Base-by-base conservation (phyloP, 2,329 filamentous ascomycete species). In the Lasiodiplodia hormozganensis region DNA sequence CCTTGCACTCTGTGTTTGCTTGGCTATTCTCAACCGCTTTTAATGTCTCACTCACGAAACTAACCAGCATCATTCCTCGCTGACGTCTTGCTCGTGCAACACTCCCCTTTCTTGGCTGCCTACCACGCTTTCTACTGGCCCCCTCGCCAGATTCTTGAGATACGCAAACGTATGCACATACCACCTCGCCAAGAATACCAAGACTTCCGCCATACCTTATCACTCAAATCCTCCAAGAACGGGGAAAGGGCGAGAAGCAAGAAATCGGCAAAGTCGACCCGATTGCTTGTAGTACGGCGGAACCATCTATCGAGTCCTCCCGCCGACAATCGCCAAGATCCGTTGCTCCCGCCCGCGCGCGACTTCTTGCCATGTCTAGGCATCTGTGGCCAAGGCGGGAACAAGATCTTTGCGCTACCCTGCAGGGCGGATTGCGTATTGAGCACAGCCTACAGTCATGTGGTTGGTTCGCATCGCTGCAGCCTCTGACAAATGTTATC, bases 141-240 rank as follows among this genome's bases (percentile, higher is more conserved):
- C 36, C 16, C 21, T 3, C 16, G 57, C 18, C 16, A 18, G 7
- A 31, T 10, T 10, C 10, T 56, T 56, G 14, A 5, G n/a, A 7
- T 34, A 28, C 28, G 40, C 8, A 34, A 2, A 49, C 38, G 7
- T n/a, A 36, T 36, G 25, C 23, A 49, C 23, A 62, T 21, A 34
- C 18, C 31, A 38, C 60, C n/a, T 47, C 47, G 60, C 60, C 60
- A 64, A 64, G 60, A 38, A 52, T n/a, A 62, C 60, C 60, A 64
- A 64, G 60, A 38, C 60, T 31, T 62, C 58, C 58, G 57, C 57
- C 38, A n/a, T 23, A 14, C 18, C 58, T 43, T 47, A 31, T 51
- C 40, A 7, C 31, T 31, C 31, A 31, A 14, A 47, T 21, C 43
- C 23, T 23, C 12, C 23, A 18, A 34, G 28, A 6, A 28, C 28